Percentiles rank a stretch among this genome's conserved stretches.
Evolutionary conservation across 352 stramenopile genomes (phyloP).

Genomic region (Phytophthora colocasiae): DNA sequence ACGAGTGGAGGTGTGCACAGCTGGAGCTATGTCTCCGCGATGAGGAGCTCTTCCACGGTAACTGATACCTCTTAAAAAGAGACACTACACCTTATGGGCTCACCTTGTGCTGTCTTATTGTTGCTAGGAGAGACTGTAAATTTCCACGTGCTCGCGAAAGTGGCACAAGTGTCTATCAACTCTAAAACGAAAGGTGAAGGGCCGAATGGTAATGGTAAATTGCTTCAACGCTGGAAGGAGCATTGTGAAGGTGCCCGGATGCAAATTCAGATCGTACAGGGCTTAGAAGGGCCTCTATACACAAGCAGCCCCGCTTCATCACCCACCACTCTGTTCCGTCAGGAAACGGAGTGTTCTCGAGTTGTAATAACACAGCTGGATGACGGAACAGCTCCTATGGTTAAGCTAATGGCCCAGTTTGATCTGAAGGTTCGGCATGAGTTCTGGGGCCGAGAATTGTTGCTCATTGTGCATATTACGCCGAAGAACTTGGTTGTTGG

Average conservation of each 20-base stretch:
- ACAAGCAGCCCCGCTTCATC: conserved; percentile 18
- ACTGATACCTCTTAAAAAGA: not conserved
- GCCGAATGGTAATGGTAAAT: not conserved
- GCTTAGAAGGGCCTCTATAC: conserved; percentile 14
- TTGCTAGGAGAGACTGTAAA: conserved; percentile 50
- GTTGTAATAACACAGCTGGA: conserved; percentile 24
- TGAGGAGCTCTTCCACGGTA: conserved; percentile 73
- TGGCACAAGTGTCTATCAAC: conserved; percentile 6
- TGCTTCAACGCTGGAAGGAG: conserved; percentile 44
- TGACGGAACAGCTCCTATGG: conserved; percentile 1
- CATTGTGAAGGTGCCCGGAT: conserved; percentile 58
- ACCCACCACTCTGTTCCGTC: conserved; percentile 57
- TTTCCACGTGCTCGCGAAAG: conserved; percentile 46
- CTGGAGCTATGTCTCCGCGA: conserved; percentile 61
- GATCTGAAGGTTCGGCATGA: conserved; percentile 69
- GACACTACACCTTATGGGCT: conserved; percentile 11
- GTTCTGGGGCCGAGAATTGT: conserved; percentile 63
- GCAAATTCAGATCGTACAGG: conserved; percentile 58
- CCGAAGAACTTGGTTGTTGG: conserved; percentile 32
- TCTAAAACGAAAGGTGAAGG: conserved; percentile 6
- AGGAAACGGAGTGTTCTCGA: conserved; percentile 62
- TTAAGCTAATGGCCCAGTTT: conserved; percentile 54
- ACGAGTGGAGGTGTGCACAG: conserved; percentile 71
- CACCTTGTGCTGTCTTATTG: not conserved
- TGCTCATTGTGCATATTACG: conserved; percentile 59